Base-by-base conservation (phyloP, 495 filamentous ascomycete species). In the Cairneyella variabilis region DNA sequence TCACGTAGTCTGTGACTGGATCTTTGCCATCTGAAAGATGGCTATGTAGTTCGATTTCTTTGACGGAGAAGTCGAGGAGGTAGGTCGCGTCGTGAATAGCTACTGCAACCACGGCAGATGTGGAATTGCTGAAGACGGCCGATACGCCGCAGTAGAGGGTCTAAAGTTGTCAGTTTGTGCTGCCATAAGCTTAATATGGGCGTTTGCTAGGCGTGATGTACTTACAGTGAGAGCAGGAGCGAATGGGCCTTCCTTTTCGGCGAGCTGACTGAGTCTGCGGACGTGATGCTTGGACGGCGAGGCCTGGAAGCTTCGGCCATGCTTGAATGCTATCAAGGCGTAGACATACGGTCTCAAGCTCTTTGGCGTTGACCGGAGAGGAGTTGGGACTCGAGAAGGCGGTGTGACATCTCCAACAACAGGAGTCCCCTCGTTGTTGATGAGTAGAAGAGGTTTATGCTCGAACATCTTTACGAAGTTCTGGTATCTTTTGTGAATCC, bases 71-170 rank as follows among this genome's bases (percentile, higher is more conserved):
- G 63, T 93, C 89, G 30, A 89, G 72, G 18, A 88, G 76, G 61
- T 95, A 95, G 0, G 84, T 85, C 4, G 82, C 76, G 66, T 95
- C 89, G 58, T 90, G 88, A 51, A 87, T 79, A 4, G 85, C 85
- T 42, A 92, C 67, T 3, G 83, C 82, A 16, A 89, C 71, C 0
- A 76, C 73, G 2, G 80, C 71, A 0, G 72, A 71, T 30, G 74
- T 66, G 27, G 77, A 58, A 26, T 79, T 71, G 3, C 74, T 67
- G 18, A 76, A 71, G 16, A 73, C 72, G 26, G 71, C 73, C 1
- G 85, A 82, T 23, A 85, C 71, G 34, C 86, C 85, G 21, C 77
- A 75, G 53, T 83, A 90, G 20, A 87, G 76, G 8, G 74, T 78
- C 85, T 89, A 58, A 12, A 34, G n/a, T 28, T 22, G 11, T 38